phyloP scores from a whole-genome alignment of 257 asterid species.

The Lithospermum erythrorhizon region DNA sequence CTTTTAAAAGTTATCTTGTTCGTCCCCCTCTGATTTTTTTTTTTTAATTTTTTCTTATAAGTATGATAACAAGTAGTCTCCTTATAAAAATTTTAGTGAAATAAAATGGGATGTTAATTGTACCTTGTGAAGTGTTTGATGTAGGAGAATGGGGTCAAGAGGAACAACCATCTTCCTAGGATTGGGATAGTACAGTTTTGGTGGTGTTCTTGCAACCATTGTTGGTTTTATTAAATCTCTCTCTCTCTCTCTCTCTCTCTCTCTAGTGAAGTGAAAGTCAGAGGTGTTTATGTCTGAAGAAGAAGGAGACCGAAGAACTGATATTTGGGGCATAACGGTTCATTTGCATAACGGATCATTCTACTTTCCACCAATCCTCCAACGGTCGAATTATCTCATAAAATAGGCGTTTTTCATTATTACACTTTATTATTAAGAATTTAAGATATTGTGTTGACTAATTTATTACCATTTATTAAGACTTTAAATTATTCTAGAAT shows the following conservation, averaged over 20 bases:
- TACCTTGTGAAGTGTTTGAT: conserved; percentile 72
- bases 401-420: too few species aligned
- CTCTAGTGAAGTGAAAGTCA: conserved; percentile 12
- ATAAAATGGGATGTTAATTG: not conserved
- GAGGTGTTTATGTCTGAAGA: conserved; percentile 6
- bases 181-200: conserved; percentile 23
- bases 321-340: not conserved
- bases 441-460: too few species aligned
- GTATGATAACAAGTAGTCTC: too few species aligned
- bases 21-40: too few species aligned
- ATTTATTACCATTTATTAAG: too few species aligned
- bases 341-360: conserved; percentile 28
- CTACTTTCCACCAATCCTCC: conserved; percentile 19
- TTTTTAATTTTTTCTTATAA: too few species aligned
- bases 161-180: conserved; percentile 26
- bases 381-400: conserved; percentile 33
- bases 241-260: conserved; percentile 15
- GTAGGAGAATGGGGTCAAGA: conserved; percentile 53
- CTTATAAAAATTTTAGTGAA: too few species aligned
- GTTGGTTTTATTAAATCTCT: not conserved
- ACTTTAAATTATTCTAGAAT: too few species aligned
- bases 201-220: conserved; percentile 93
- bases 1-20: too few species aligned
- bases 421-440: too few species aligned
- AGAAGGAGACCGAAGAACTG: conserved; percentile 2